Base-by-base conservation (phyloP, 2,329 filamentous ascomycete genomes). In the Phoma herbarum region DNA sequence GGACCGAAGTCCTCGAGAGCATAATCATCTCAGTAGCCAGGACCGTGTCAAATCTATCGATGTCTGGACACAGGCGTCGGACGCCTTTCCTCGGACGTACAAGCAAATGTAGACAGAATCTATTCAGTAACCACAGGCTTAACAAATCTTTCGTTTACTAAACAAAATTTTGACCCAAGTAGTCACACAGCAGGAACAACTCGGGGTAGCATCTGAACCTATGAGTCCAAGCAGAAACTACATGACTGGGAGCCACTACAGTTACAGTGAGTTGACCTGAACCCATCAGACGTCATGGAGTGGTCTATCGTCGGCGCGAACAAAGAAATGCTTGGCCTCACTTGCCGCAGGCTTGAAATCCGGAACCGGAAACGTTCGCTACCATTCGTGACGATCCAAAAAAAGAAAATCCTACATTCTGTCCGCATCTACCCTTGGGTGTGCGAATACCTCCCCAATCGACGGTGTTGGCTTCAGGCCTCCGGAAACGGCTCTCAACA, bases 401-500 rank as follows among this genome's bases (percentile, higher is more conserved):
- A 25, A 22, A 48, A 26, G 12, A 39, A 39, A 23, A 14, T 10
- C 44, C 14, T 16, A 47, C 29, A n/a, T 20, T 23, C 28, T 14
- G 39, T 18, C n/a, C 14, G 41, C 50, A 52, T 28, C 41, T 43
- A 39, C 11, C n/a, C 39, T 9, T 53, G 56, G 56, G 56, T 50
- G 50, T 59, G 56, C 56, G 45, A 54, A 43, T 41, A 59, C 33
- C 8, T 7, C 4, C 16, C 2, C 23, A 16, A 23, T 7, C 31
- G 18, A 16, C 20, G 46, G 46, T 28, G 28, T 23, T 29, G 43
- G 54, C 42, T 47, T 20, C 28, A 29, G 25, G 31, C 31, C 35
- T 47, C 33, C 48, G 37, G 35, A 45, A 49, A 44, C 44, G 50
- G 39, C 49, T 9, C 54, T 45, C 39, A 29, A 39, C 39, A 49